phyloP scores from a whole-genome alignment of 345 rosid species.

The Rhizophora apiculata region DNA sequence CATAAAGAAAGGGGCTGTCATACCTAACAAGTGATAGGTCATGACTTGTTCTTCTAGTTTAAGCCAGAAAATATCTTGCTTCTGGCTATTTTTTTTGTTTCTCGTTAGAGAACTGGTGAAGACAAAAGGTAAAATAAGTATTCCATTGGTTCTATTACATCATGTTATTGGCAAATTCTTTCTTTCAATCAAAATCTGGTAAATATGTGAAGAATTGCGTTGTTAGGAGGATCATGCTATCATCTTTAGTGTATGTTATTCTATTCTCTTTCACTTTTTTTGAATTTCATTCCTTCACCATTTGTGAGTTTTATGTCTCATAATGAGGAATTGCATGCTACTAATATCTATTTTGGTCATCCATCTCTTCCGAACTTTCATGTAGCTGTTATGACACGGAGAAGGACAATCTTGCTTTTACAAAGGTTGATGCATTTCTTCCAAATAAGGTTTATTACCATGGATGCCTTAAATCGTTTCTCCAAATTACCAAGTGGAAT shows the following conservation, averaged over 20 bases:
- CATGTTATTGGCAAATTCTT: not conserved
- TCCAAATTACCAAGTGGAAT: slow-evolving; percentile 88
- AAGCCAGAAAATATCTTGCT: no score
- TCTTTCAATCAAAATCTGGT: not conserved
- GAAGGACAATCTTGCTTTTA: slow-evolving; percentile 81
- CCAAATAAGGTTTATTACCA: slow-evolving; percentile 80
- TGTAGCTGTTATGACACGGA: slow-evolving; percentile 81
- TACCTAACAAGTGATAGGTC: no score
- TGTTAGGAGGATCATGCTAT: not conserved
- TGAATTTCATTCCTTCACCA: not conserved
- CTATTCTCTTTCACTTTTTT: not conserved
- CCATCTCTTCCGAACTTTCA: slow-evolving; percentile 19
- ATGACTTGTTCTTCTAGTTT: no score
- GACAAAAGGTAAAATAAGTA: no score
- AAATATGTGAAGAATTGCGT: not conserved
- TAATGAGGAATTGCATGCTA: not conserved
- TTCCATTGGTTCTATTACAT: no score
- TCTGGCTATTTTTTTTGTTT: no score
- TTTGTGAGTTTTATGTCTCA: not conserved
- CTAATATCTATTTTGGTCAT: slow-evolving; percentile 7
- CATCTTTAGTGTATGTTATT: not conserved
- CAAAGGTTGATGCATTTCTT: slow-evolving; percentile 76
- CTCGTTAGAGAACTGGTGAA: no score
- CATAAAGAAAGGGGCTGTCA: no score
- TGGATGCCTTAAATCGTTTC: slow-evolving; percentile 86